Conservation (phyloP, 2,329 filamentous ascomycete species). For the Xylariaceae sp. region DNA sequence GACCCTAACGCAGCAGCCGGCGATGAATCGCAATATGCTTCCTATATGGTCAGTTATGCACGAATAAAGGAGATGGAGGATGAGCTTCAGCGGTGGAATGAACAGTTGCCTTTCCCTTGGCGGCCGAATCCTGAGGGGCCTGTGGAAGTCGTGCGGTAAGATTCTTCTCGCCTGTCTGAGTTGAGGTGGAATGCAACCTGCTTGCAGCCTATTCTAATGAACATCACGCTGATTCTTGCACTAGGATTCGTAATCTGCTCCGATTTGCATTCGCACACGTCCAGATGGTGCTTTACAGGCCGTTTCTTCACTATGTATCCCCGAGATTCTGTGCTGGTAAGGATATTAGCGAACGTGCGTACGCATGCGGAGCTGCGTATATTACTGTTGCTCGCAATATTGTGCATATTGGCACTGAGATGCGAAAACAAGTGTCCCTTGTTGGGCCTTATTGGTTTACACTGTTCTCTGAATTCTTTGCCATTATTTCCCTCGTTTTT, state of each 20-base stretch:
- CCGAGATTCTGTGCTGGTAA: slow-evolving; percentile 51
- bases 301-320: slow-evolving; percentile 78
- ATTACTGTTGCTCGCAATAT: slow-evolving; percentile 65
- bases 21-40: slow-evolving; percentile 37
- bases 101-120: slow-evolving; percentile 66
- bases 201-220: neutral
- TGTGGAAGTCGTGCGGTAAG: slow-evolving; percentile 69
- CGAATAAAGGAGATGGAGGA: slow-evolving; percentile 60
- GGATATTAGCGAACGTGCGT: slow-evolving; percentile 67
- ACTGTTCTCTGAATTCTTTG: slow-evolving; percentile 78
- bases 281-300: slow-evolving; percentile 75
- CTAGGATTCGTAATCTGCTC: slow-evolving; percentile 64
- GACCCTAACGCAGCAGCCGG: slow-evolving; percentile 42
- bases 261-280: slow-evolving; percentile 78
- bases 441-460: slow-evolving; percentile 84
- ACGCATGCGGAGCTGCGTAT: slow-evolving; percentile 62
- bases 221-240: slow-evolving; percentile 17
- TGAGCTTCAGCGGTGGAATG: slow-evolving; percentile 58
- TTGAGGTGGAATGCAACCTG: neutral
- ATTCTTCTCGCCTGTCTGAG: neutral
- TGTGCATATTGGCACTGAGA: slow-evolving; percentile 72
- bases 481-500: slow-evolving; percentile 71
- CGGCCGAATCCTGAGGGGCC: slow-evolving; percentile 73
- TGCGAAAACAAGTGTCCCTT: slow-evolving; percentile 67
- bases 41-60: slow-evolving; percentile 58